phyloP scores from a whole-genome alignment of 108 stramenopile species.

The Cyclostephanos invisitatus region DNA sequence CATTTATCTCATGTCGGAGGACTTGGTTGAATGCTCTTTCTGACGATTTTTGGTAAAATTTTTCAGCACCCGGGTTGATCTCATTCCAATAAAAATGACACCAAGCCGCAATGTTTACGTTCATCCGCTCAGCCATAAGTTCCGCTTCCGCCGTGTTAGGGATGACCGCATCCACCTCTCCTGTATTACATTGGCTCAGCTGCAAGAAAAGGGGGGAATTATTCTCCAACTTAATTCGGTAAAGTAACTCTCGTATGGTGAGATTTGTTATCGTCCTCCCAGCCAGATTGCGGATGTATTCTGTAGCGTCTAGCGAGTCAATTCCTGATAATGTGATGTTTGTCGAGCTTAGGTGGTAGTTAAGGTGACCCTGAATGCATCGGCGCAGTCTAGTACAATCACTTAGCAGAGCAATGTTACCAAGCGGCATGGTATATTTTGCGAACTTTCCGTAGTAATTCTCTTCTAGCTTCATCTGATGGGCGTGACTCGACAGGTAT shows the following conservation, averaged over 20 bases:
- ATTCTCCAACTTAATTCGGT: background rate
- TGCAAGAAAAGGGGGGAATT: slow-evolving; percentile 1
- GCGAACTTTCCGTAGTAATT: slow-evolving; percentile 1
- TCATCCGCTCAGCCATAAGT: background rate
- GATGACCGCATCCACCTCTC: slow-evolving; percentile 6
- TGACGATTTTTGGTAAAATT: background rate
- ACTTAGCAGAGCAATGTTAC: background rate
- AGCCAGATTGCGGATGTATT: background rate
- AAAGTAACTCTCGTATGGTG: background rate
- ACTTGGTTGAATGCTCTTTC: background rate
- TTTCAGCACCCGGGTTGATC: background rate
- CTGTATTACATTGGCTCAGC: slow-evolving; percentile 1
- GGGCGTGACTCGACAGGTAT: background rate
- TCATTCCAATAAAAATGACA: background rate
- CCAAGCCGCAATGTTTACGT: background rate
- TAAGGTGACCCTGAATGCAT: background rate
- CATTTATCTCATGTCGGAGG: background rate
- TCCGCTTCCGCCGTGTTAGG: slow-evolving; percentile 2
- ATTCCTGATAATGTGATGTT: background rate
- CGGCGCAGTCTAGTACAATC: background rate
- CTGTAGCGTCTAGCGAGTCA: background rate
- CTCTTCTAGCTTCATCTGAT: background rate
- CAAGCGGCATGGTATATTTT: background rate
- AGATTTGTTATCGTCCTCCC: background rate
- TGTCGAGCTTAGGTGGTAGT: background rate